Conservation (phyloP, 2,329 filamentous ascomycete species). For the Mycosphaerella sp. region DNA sequence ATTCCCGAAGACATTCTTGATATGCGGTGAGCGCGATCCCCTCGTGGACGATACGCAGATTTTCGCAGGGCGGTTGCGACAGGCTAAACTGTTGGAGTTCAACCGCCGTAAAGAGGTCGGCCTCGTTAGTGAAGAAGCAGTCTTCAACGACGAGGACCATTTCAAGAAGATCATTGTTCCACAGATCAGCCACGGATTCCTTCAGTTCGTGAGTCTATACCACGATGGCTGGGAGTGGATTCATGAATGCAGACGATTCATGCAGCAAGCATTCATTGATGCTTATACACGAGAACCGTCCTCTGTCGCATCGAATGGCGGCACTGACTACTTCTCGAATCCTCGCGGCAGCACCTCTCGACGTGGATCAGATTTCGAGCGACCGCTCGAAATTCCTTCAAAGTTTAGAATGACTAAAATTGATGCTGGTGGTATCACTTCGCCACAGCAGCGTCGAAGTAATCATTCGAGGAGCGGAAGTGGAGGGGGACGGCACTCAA, state of each 20-base stretch:
- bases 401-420: constrained; percentile 23
- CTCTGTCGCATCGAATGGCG: constrained; percentile 16
- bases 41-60: constrained; percentile 96
- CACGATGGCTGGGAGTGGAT: constrained; percentile 88
- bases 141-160: constrained; percentile 56
- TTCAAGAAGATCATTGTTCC: constrained; percentile 81
- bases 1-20: constrained; percentile 92
- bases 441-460: constrained; percentile 4
- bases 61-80: constrained; percentile 80
- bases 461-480: constrained; percentile 8
- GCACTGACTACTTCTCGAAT: constrained; percentile 24
- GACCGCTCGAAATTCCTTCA: constrained; percentile 69
- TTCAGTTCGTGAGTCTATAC: constrained; percentile 84
- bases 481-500: constrained; percentile 12
- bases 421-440: constrained; percentile 5
- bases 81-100: constrained; percentile 61
- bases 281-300: constrained; percentile 34
- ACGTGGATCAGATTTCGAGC: constrained; percentile 60
- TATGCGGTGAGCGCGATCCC: constrained; percentile 92
- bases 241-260: constrained; percentile 71
- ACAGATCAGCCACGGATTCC: constrained; percentile 85
- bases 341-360: constrained; percentile 10
- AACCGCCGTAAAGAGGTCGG: constrained; percentile 50
- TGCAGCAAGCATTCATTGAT: constrained; percentile 65
- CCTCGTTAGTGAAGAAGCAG: constrained; percentile 41